phyloP scores from a whole-genome alignment of 176 grass and related monocot species.

The Olyra latifolia region DNA sequence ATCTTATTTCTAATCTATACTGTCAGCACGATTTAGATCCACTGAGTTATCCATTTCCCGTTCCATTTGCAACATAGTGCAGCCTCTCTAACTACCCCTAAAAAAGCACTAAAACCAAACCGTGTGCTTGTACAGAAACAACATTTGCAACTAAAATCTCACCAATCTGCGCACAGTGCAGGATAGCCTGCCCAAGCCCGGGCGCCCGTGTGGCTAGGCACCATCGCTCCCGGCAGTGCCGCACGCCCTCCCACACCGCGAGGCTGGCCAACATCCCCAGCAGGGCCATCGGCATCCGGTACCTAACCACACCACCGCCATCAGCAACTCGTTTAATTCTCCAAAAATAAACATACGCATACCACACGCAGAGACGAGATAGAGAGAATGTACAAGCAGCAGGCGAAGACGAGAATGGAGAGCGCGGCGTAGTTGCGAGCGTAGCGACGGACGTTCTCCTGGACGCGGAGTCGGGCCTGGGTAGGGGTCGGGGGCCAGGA shows the following conservation, averaged over 20 bases:
- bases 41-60: neutral
- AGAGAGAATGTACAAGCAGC: slow-evolving; percentile 58
- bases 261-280: slow-evolving; percentile 68
- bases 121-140: neutral
- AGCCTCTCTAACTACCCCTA: neutral
- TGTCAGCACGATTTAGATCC: neutral
- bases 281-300: slow-evolving; percentile 77
- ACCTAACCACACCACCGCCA: slow-evolving; percentile 41
- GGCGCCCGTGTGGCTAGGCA: slow-evolving; percentile 44
- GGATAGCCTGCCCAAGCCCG: slow-evolving; percentile 46
- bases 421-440: slow-evolving; percentile 81
- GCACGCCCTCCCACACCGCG: slow-evolving; percentile 65
- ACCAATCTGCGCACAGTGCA: slow-evolving; percentile 54
- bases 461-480: slow-evolving; percentile 81
- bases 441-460: slow-evolving; percentile 92
- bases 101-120: neutral
- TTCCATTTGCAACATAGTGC: neutral
- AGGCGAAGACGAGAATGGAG: slow-evolving; percentile 70
- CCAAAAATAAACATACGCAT: neutral
- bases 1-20: neutral
- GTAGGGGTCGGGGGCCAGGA: slow-evolving; percentile 74
- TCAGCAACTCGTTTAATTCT: neutral
- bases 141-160: slow-evolving; percentile 15
- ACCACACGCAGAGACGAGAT: neutral
- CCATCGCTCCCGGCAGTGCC: slow-evolving; percentile 63